Base-by-base conservation (phyloP, 306 rosid genomes). In the Quercus mongolica region DNA sequence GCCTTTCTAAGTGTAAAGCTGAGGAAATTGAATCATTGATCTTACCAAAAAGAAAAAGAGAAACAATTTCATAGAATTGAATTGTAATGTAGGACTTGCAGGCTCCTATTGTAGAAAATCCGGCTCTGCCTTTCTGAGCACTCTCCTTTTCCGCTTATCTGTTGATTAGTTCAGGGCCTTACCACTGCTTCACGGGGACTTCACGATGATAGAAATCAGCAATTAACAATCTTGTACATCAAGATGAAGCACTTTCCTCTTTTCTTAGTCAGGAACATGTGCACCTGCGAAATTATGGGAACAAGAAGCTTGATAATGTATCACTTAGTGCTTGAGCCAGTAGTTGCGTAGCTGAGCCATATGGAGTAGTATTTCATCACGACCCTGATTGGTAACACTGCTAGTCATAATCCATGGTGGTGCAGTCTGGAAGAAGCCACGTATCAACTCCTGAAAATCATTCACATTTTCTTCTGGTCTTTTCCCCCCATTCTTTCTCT, bases 351-450 rank as follows among this genome's bases (percentile, higher is more conserved):
- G 90, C 88, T 93, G 99, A 57, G 98, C 96, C 90, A 96, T 96
- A 72, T 96, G 98, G 23, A 96, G 88, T 55, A 96, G 86, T 78
- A 93, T 91, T 84, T 96, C 99, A 65, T 96, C 99, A 8, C 98
- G 97, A 64, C 99, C 99, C 75, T 93, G 96, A 83, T 89, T 86
- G 65, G 98, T 91, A 59, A 93, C 85, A 73, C 94, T 96, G 85
- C 99, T 96, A 58, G 99, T 96, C 99, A 96, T 96, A 80, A 96
- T 93, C 99, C 99, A 96, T 0, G 98, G 99, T 1, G 99, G 97
- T 41, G 86, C 90, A 0, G 98, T 81, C 72, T 86, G 58, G 33
- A 96, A 96, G 90, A 81, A 96, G 67, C 90, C 89, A 0, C 89
- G 87, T 23, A 96, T 91, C 85, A 93, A 79, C 74, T 93, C 94